These are phyloP conservation scores for Lactifluus hygrophoroides DNA, from an alignment of 768 basidiomycete genomes.

Conservation along the genomic window DNA sequence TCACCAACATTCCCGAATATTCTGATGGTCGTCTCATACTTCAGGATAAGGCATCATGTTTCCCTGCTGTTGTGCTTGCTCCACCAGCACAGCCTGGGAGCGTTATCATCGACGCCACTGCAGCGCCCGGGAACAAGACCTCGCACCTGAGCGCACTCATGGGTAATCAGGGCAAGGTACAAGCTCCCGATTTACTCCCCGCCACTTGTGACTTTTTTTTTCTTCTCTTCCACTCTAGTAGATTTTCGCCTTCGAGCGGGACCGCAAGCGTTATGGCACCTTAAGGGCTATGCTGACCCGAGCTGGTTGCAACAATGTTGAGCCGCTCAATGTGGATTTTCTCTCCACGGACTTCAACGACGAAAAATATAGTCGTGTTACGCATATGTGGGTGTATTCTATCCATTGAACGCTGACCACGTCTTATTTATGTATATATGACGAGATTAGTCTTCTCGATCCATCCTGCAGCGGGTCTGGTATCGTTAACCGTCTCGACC, in stretches of 20 bases:
- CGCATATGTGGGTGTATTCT: constrained; percentile 67
- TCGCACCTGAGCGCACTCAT: constrained; percentile 88
- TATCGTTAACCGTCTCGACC: constrained; percentile 82
- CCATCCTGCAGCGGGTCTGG: constrained; percentile 96
- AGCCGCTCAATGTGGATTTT: constrained; percentile 75
- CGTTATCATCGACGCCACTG: constrained; percentile 85
- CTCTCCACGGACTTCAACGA: constrained; percentile 65
- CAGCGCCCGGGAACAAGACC: constrained; percentile 98
- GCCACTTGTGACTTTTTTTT: not conserved
- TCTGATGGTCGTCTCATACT: constrained; percentile 75
- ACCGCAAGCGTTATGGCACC: constrained; percentile 72
- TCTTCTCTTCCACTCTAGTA: constrained; percentile 22
- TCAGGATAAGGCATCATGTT: constrained; percentile 98
- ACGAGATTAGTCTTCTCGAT: constrained; percentile 65
- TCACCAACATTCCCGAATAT: constrained; percentile 69
- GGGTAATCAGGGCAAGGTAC: constrained; percentile 71
- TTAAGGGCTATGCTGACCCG: constrained; percentile 79
- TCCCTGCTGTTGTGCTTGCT: constrained; percentile 82
- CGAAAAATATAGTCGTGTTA: constrained; percentile 51
- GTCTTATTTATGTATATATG: not conserved
- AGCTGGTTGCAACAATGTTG: constrained; percentile 76
- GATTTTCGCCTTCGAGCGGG: constrained; percentile 86
- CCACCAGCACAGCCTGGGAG: constrained; percentile 47
- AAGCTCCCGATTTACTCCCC: not conserved
- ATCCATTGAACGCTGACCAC: not conserved